Conservation (phyloP, 2,329 filamentous ascomycete species). For the Aureobasidium melanogenum region DNA sequence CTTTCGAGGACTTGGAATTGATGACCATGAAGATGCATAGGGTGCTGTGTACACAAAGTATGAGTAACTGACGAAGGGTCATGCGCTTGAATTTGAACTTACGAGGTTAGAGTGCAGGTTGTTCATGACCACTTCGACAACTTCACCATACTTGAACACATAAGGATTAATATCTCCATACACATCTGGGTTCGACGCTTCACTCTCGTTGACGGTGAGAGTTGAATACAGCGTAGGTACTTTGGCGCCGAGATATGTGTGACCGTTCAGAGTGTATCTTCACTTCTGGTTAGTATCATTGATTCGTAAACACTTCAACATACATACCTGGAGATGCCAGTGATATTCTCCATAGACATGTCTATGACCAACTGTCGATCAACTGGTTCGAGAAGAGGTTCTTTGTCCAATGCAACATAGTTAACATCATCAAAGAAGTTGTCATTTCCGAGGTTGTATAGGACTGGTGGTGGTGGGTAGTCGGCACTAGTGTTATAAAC, state of each 20-base stretch:
- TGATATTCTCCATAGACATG: conserved; percentile 42
- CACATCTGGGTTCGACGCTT: conserved; percentile 36
- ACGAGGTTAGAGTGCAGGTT: conserved; percentile 40
- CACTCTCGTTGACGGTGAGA: conserved; percentile 48
- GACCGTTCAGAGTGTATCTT: conserved; percentile 50
- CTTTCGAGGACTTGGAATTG: conserved; percentile 22
- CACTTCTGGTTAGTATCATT: not conserved
- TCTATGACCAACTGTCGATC: conserved; percentile 47
- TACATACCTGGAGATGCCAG: conserved; percentile 57
- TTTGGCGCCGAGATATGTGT: conserved; percentile 64
- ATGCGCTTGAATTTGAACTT: not conserved
- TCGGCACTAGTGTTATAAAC: conserved; percentile 42
- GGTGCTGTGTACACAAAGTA: conserved; percentile 25
- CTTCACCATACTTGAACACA: conserved; percentile 31
- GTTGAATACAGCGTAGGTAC: conserved; percentile 74
- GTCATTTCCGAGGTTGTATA: conserved; percentile 52
- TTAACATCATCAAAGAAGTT: conserved; percentile 64
- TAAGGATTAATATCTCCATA: conserved; percentile 47
- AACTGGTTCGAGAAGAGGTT: conserved; percentile 51
- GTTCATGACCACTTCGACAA: conserved; percentile 29
- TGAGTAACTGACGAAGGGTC: not conserved
- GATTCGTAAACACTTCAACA: conserved; percentile 14
- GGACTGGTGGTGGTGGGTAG: conserved; percentile 31
- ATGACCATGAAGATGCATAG: conserved; percentile 36
- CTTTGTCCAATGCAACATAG: conserved; percentile 60